A percentile compares a stretch with the other conserved stretches of the same genome.
phyloP scores from a whole-genome alignment of 2,329 filamentous ascomycete species.

The Aureobasidium sp. region DNA sequence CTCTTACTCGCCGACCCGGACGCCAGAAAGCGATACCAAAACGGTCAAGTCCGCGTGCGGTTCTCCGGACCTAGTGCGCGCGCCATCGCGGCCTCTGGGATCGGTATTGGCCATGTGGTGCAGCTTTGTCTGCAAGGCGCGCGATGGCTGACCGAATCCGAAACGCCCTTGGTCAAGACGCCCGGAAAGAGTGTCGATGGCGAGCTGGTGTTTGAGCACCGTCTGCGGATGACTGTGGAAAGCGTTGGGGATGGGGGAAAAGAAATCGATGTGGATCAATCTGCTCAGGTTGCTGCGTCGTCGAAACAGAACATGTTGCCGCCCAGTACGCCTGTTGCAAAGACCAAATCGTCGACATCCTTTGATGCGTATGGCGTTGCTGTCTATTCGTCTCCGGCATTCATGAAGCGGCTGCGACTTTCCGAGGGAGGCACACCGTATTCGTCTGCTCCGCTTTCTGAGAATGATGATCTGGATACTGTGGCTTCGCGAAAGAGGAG shows the following conservation, averaged over 20 bases:
- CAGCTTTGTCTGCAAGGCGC: constrained; percentile 62
- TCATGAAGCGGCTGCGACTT: constrained; percentile 62
- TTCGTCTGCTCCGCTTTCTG: constrained; percentile 57
- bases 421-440: constrained; percentile 64
- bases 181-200: constrained; percentile 52
- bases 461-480: constrained; percentile 57
- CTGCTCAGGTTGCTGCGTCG: constrained; percentile 5
- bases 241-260: constrained; percentile 18
- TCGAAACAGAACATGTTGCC: constrained; percentile 20
- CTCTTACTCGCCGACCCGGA: constrained; percentile 81
- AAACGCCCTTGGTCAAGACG: constrained; percentile 45
- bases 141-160: constrained; percentile 53
- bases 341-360: not conserved
- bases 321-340: constrained; percentile 22
- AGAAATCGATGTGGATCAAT: constrained; percentile 16
- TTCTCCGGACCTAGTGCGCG: constrained; percentile 66
- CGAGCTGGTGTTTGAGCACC: constrained; percentile 46
- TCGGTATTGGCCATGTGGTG: constrained; percentile 75
- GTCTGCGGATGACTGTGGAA: constrained; percentile 31
- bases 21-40: constrained; percentile 66
- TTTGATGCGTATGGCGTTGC: constrained; percentile 21
- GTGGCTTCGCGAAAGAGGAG: constrained; percentile 61
- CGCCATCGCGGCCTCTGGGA: constrained; percentile 56
- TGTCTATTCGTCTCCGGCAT: constrained; percentile 71
- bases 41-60: constrained; percentile 73